Evolutionary conservation across 805 yeast species (phyloP).

Genomic region (Nakazawaea wyomingensis): DNA sequence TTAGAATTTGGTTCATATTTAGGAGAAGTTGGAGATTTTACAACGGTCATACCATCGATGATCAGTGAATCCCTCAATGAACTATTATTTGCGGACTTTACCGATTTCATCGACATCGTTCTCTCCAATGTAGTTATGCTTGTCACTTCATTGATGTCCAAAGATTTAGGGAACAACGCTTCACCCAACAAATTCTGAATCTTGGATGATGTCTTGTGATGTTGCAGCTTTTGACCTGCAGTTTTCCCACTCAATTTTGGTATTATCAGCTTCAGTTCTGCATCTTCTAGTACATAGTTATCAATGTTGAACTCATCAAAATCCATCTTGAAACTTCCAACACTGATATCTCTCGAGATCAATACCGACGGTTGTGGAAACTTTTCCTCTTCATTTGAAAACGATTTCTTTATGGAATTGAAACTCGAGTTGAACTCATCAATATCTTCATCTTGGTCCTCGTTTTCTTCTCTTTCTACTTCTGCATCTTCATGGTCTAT

Average conservation of each 20-base stretch:
- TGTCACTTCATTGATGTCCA: constrained; percentile 64
- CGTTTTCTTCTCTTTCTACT: neutral
- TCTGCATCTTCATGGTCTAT: neutral
- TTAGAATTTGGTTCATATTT: constrained; percentile 6
- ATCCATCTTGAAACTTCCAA: constrained; percentile 10
- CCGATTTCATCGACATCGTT: constrained; percentile 52
- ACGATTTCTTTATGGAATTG: constrained; percentile 9
- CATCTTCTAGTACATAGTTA: neutral
- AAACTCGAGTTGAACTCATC: constrained; percentile 12
- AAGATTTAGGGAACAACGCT: constrained; percentile 64
- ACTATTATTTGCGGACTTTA: constrained; percentile 20
- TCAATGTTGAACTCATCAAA: constrained; percentile 11
- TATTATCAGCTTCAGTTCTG: neutral
- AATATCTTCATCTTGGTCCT: neutral
- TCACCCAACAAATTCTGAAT: constrained; percentile 39
- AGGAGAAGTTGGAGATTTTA: constrained; percentile 21
- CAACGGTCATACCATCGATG: constrained; percentile 43
- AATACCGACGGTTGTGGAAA: neutral
- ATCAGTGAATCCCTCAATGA: constrained; percentile 22
- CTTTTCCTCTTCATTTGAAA: neutral
- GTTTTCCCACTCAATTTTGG: neutral
- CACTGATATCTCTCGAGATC: constrained; percentile 11
- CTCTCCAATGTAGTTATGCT: constrained; percentile 71
- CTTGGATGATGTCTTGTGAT: constrained; percentile 15
- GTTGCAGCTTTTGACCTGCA: constrained; percentile 8